Evolutionary conservation across 768 basidiomycete genomes (phyloP).

Genomic region (Kwoniella mangroviensis): DNA sequence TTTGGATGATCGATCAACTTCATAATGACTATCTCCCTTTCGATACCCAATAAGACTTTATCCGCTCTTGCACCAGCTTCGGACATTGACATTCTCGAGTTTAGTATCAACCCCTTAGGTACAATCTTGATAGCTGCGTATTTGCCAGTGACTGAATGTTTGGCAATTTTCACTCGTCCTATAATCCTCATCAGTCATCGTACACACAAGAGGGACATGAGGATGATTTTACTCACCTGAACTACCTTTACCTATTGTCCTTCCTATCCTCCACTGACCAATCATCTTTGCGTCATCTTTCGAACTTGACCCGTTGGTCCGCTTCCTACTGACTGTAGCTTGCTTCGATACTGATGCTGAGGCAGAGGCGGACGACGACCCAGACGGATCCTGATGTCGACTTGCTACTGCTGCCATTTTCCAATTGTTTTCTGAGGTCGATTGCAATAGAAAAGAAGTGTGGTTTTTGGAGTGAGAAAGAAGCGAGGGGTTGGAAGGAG

Average conservation of each 20-base stretch:
- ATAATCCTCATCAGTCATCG: background rate
- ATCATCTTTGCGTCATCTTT: constrained; percentile 61
- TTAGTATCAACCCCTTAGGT: constrained; percentile 70
- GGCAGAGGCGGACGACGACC: constrained; percentile 18
- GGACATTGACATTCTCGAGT: constrained; percentile 70
- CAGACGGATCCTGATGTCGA: constrained; percentile 20
- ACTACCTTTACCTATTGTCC: constrained; percentile 79
- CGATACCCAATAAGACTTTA: constrained; percentile 76
- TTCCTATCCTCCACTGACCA: constrained; percentile 80
- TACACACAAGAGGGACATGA: background rate
- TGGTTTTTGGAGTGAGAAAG: background rate
- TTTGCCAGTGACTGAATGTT: constrained; percentile 84
- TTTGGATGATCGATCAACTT: constrained; percentile 95
- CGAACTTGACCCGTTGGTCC: constrained; percentile 21
- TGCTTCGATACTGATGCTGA: background rate
- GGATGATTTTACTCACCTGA: constrained; percentile 64
- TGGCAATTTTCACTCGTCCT: constrained; percentile 90
- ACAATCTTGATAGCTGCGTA: constrained; percentile 95
- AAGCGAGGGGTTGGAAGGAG: background rate
- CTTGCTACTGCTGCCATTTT: constrained; percentile 25
- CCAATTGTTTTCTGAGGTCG: background rate
- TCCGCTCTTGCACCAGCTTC: constrained; percentile 75
- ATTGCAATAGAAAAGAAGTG: background rate
- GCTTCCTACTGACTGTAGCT: constrained; percentile 29
- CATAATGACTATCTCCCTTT: constrained; percentile 96